Base-by-base conservation (phyloP, 1,284 basidiomycete genomes). In the Cystobasidium sp. region DNA sequence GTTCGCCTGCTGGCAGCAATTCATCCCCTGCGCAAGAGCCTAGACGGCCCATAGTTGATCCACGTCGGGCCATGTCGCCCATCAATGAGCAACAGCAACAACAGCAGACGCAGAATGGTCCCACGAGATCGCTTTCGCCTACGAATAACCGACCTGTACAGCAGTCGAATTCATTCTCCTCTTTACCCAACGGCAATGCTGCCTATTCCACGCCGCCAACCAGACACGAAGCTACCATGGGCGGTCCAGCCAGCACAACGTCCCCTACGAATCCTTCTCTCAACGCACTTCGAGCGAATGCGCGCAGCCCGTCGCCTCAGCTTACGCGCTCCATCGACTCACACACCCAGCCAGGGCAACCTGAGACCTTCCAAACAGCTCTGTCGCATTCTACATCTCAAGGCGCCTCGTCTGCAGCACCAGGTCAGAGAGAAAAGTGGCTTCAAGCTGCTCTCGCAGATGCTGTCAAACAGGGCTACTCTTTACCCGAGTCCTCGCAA, bases 11-110 rank as follows among this genome's bases (percentile, higher is more conserved):
- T 51, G 39, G 46, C 8, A 39, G 62, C 18, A 52, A 49, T 24
- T n/a, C 70, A 8, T 73, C 70, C 12, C 63, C 70, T 16, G 39
- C 52, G 8, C 70, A 73, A 39, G 62, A 73, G 44, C 61, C 62
- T 8, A 65, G 43, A 39, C 46, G 63, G 22, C 62, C 70, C 6
- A 83, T 78, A 73, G 82, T 83, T 12, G 78, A 83, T 14, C 43
- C 66, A 6, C 56, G 61, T 7, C 78, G 82, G 43, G 80, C 82
- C 16, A 80, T 83, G 78, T 83, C 83, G 31, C 82, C 82, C 6
- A 82, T 84, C 74, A 86, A 88, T 18, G 83, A 85, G 76, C 84
- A 83, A 31, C 31, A 31, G 31, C 31, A 31, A 31, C 31, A 31
- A 31, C 31, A 31, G 41, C 83, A 81, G 56, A 83, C 85, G 61